Percentiles rank a stretch among this genome's conserved stretches.
Conservation (phyloP, 1,284 basidiomycete species). For the Irpex sp. region DNA sequence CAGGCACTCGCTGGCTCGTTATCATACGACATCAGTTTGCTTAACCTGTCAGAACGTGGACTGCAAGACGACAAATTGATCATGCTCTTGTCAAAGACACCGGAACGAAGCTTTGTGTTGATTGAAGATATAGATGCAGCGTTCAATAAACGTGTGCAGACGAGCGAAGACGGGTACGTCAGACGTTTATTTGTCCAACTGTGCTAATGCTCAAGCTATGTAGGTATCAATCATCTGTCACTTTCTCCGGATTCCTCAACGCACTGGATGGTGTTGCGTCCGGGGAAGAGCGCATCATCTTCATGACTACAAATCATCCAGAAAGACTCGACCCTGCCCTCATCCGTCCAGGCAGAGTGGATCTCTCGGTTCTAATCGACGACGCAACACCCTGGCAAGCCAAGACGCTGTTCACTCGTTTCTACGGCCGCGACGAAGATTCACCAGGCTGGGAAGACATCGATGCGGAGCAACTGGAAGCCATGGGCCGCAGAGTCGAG, state of each 20-base stretch:
- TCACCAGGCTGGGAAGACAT: conserved; percentile 21
- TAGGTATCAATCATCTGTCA: conserved; percentile 91
- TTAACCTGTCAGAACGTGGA: conserved; percentile 96
- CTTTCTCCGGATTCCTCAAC: conserved; percentile 97
- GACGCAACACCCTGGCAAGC: conserved; percentile 88
- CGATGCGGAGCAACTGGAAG: conserved; percentile 39
- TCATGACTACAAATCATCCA: conserved; percentile 99
- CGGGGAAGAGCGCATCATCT: conserved; percentile 95
- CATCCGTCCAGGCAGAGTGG: conserved; percentile 93
- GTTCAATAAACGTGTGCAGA: conserved; percentile 89
- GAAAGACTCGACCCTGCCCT: conserved; percentile 85
- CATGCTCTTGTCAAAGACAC: conserved; percentile 89
- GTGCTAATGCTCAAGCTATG: neutral
- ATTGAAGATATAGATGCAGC: conserved; percentile 99
- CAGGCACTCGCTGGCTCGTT: conserved; percentile 93
- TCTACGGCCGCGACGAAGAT: conserved; percentile 63
- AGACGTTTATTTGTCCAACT: no score
- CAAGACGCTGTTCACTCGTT: conserved; percentile 74
- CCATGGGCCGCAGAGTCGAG: conserved; percentile 48
- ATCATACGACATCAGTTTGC: conserved; percentile 93
- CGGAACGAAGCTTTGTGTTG: conserved; percentile 89
- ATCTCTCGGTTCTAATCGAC: conserved; percentile 82
- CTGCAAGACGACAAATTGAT: conserved; percentile 97
- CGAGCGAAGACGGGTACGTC: conserved; percentile 81
- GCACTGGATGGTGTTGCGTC: conserved; percentile 97